Base-by-base conservation (phyloP, 345 rosid species). In the Hibiscus tridactylites region DNA sequence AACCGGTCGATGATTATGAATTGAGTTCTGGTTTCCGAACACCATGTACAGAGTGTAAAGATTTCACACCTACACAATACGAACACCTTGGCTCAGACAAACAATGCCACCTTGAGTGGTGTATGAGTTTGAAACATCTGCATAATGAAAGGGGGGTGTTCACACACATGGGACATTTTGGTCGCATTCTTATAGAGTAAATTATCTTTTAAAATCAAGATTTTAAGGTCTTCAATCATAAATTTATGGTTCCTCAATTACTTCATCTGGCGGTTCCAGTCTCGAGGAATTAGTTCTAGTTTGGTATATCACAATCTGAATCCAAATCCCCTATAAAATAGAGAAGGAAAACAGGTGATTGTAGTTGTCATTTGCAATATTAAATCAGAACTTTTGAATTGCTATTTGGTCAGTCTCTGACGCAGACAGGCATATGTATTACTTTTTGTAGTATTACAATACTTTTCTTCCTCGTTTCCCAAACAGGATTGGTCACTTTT, bases 41-140 rank as follows among this genome's bases (percentile, higher is more conserved):
- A 44, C 29, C 59, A 56, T 73, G 74, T 73, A 59, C 46, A 57
- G 35, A 39, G 4, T 35, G 61, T 61, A 60, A 28, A 59, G 28
- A 8, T 49, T 9, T 57, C 61, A 10, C 57, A 24, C 21, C 49
- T 64, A 35, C 39, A 33, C 13, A 6, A 17, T 44, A 6, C 31
- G 24, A 12, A 44, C 33, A 65, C 69, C 35, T 44, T 65, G 11
- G 54, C 33, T 46, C 19, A 31, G 3, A 37, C 29, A 10, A 21
- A 21, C 21, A 21, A 21, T 57, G 28, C 28, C 67, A 35, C 67
- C 4, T 62, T 62, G 17, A 61, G 21, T 33, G 19, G 44, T 7
- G 44, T 37, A 37, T 7, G 44, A 37, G 5, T 61, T 7, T 39
- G n/a, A 11, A 19, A 26, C 17, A 65, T 44, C 11, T 65, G 70